Evolutionary conservation across 139 green algal genomes (phyloP).

Genomic region (Micractinium sp.): DNA sequence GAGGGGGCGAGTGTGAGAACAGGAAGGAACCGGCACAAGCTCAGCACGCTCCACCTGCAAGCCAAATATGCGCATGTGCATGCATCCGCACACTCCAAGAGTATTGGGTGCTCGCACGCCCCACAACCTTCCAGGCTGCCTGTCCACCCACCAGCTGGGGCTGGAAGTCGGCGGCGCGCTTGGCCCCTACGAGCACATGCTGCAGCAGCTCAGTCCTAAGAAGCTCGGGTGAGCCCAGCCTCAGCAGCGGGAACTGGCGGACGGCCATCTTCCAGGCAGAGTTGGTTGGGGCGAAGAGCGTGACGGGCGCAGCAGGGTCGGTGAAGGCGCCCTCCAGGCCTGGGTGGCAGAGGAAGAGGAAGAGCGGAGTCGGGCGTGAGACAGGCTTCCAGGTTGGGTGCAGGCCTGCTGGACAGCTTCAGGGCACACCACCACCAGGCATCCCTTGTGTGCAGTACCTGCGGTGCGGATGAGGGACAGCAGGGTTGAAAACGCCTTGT

Average conservation of each 20-base stretch:
- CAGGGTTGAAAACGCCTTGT: neutral
- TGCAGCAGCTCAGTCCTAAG: neutral
- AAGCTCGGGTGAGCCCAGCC: neutral
- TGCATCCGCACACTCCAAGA: too few species aligned
- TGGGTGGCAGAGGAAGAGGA: neutral
- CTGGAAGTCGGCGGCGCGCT: neutral
- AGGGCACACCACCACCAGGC: neutral
- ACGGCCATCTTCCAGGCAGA: neutral
- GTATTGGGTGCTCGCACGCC: too few species aligned
- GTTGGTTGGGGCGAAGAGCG: neutral
- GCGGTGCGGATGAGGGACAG: neutral
- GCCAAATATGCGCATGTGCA: neutral
- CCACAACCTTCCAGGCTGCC: too few species aligned
- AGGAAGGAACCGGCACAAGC: neutral
- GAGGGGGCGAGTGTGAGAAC: neutral
- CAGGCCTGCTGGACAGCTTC: neutral
- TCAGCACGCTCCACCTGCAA: neutral
- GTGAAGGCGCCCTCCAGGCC: slow-evolving; percentile 2
- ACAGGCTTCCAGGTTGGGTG: neutral
- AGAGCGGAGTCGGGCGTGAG: neutral
- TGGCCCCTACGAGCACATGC: neutral
- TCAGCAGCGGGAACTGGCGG: neutral
- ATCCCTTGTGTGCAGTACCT: neutral
- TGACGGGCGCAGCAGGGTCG: neutral
- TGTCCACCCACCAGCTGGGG: neutral